Conservation (phyloP, 1,284 basidiomycete species). For the Apiotrichum porosum region DNA sequence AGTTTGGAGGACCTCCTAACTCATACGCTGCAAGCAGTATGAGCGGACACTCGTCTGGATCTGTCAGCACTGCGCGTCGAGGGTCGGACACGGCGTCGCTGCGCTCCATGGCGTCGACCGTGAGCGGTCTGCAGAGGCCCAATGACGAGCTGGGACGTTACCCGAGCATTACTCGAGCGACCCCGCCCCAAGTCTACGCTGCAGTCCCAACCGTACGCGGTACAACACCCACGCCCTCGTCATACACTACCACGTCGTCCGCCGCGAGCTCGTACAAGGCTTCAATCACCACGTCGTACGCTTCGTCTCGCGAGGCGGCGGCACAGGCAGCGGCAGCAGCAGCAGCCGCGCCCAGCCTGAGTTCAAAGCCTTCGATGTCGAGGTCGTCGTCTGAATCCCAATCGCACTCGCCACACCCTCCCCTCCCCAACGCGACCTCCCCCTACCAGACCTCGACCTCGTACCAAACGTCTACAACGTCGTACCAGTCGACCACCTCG, state of each 20-base stretch:
- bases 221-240: background rate
- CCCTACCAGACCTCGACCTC: background rate
- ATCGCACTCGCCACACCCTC: background rate
- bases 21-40: constrained; percentile 20
- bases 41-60: too few relatives aligned
- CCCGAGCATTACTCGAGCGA: constrained; percentile 18
- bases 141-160: constrained; percentile 36
- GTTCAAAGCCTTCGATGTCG: background rate
- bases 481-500: constrained; percentile 13
- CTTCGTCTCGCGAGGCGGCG: background rate
- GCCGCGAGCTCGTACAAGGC: constrained; percentile 5
- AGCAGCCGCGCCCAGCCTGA: background rate
- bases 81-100: constrained; percentile 35
- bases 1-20: constrained; percentile 27
- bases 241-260: background rate
- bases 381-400: background rate
- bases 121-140: constrained; percentile 17
- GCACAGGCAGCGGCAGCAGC: background rate
- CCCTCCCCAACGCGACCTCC: constrained; percentile 1
- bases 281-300: background rate
- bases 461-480: background rate
- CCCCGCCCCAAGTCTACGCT: background rate
- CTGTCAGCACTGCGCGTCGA: constrained; percentile 9
- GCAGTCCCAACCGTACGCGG: background rate
- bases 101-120: constrained; percentile 24